Conservation (phyloP, 306 rosid genomes). For the Castanopsis chinensis region DNA sequence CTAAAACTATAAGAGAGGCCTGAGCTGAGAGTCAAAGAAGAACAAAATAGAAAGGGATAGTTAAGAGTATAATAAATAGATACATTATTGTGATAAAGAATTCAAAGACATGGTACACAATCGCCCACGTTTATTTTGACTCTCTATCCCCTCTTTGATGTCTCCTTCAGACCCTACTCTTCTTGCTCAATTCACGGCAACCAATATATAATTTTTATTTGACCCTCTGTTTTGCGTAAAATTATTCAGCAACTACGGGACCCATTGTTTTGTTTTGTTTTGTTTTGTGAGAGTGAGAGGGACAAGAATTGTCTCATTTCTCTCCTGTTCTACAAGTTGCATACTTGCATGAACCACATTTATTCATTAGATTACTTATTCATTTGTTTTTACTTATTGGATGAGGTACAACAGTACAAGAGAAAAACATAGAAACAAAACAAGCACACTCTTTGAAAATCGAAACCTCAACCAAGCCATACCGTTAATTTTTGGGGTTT, state of each 20-base stretch:
- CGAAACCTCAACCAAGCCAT: background rate
- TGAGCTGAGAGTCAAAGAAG: conserved; percentile 2
- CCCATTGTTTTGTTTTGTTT: no score
- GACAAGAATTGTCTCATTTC: background rate
- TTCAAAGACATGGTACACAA: background rate
- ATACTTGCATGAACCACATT: background rate
- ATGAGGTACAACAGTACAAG: no score
- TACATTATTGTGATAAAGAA: background rate
- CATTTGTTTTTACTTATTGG: background rate
- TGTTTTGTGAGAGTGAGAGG: no score
- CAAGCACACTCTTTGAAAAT: background rate
- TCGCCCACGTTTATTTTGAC: conserved; percentile 4
- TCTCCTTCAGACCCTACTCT: conserved; percentile 4
- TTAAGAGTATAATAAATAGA: background rate
- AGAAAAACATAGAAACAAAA: background rate
- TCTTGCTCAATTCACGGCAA: background rate
- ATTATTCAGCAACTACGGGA: background rate
- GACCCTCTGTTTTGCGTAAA: background rate
- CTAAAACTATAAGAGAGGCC: background rate
- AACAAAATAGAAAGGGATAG: background rate
- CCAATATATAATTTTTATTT: no score
- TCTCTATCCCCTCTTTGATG: background rate
- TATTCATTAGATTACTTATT: no score
- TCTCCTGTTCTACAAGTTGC: background rate
- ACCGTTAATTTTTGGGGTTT: background rate